These are phyloP conservation scores for Maudiozyma barnettii DNA, from an alignment of 805 yeast species.

Conservation along the genomic window DNA sequence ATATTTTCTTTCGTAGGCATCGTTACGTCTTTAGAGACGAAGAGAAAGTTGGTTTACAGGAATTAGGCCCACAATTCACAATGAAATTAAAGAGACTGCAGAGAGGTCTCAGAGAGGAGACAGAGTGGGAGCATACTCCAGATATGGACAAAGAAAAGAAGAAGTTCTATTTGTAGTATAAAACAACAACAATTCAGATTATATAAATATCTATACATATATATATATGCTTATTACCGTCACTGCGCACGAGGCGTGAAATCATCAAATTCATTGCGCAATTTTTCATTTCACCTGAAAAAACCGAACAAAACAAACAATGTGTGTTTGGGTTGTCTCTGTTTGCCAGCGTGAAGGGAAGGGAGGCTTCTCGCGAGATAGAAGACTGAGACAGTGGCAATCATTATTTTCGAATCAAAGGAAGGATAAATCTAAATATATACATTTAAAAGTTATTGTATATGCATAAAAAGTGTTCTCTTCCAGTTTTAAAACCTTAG, in stretches of 20 bases:
- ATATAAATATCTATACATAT: background rate
- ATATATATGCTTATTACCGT: background rate
- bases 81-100: slow-evolving; percentile 80
- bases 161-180: slow-evolving; percentile 72
- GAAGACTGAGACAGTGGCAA: too few relatives aligned
- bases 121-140: slow-evolving; percentile 93
- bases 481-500: too few relatives aligned
- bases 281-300: too few relatives aligned
- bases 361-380: too few relatives aligned
- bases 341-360: too few relatives aligned
- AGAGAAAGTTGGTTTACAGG: slow-evolving; percentile 90
- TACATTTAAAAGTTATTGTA: too few relatives aligned
- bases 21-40: slow-evolving; percentile 84
- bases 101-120: slow-evolving; percentile 82
- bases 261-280: too few relatives aligned
- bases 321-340: too few relatives aligned
- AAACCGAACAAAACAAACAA: too few relatives aligned
- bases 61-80: slow-evolving; percentile 94
- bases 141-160: slow-evolving; percentile 95
- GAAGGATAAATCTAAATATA: too few relatives aligned
- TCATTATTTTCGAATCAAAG: too few relatives aligned
- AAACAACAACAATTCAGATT: background rate
- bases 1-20: slow-evolving; percentile 89
- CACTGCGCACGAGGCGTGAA: background rate
- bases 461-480: too few relatives aligned